Evolutionary conservation across 306 rosid genomes (phyloP).

Genomic region (Castanea sativa): DNA sequence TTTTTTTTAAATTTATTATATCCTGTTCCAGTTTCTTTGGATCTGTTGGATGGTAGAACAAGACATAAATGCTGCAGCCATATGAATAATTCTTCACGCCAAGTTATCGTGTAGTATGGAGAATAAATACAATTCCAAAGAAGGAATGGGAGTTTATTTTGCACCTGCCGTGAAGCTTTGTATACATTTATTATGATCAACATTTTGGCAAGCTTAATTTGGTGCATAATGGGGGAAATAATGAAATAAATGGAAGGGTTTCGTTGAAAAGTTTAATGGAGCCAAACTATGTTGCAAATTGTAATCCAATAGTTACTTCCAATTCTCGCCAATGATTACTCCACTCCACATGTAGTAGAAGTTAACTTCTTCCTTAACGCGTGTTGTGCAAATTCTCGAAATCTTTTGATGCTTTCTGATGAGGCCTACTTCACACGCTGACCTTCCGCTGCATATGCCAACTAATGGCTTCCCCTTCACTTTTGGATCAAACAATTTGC

Average conservation of each 20-base stretch:
- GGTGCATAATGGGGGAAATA: background rate
- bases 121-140: background rate
- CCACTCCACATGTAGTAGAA: too few species aligned
- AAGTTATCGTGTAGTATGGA: background rate
- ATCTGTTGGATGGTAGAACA: slow-evolving; percentile 37
- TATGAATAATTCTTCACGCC: background rate
- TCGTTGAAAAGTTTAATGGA: background rate
- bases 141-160: background rate
- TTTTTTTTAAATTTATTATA: background rate
- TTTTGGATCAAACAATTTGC: too few species aligned
- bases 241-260: background rate
- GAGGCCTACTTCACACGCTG: too few species aligned
- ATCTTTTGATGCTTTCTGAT: too few species aligned
- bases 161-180: slow-evolving; percentile 1
- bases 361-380: too few species aligned
- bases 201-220: too few species aligned
- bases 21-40: slow-evolving; percentile 54
- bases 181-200: background rate
- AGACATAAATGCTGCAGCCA: background rate
- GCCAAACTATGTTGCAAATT: background rate
- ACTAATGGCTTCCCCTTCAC: too few species aligned
- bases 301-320: background rate
- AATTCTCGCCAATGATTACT: background rate
- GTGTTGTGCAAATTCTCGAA: too few species aligned
- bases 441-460: too few species aligned